Base-by-base conservation (phyloP, 2,329 filamentous ascomycete genomes). In the Neopestalotiopsis sp. region DNA sequence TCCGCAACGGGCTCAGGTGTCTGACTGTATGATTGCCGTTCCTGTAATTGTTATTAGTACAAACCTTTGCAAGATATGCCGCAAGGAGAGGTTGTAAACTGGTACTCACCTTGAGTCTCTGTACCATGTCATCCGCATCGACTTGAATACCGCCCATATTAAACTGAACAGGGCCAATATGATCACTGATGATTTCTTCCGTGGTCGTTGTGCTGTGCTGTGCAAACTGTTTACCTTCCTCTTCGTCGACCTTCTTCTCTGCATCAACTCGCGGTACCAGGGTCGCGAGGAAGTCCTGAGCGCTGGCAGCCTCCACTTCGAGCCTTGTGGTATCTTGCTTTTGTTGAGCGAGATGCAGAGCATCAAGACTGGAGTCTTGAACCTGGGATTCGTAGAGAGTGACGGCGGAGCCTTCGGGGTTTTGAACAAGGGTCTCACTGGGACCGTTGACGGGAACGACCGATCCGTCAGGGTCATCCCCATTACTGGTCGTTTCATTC, bases 141-240 rank as follows among this genome's bases (percentile, higher is more conserved):
- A 97, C 93, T 78, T 97, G 94, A 71, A 99, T 98, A 66, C 96
- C 96, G 57, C 96, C 96, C 88, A 99, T 96, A 79, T 99, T 99
- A 83, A 98, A 98, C 77, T 97, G 94, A 72, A 98, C 94, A 0
- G 95, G 94, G 0, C 95, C 95, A 76, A 97, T 97, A 75, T 97
- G 94, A 76, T 95, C 93, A 74, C 90, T 91, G 67, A 88, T 84
- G 71, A 81, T 84, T 71, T 83, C 86, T 71, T 74, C 78, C 56
- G 75, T 38, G 34, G 34, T 74, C 6, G 66, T 71, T 10, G 74
- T 74, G 63, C 76, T 74, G 38, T 76, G 74, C 68, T 74, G 75
- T 34, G 72, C 67, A 30, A 75, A 77, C 17, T 83, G 81, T 14
- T 81, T 80, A n/a, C 78, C 73, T 58, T 76, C 73, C 73, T 82